Conservation (phyloP, 306 rosid species). For the Albizia julibrissin region DNA sequence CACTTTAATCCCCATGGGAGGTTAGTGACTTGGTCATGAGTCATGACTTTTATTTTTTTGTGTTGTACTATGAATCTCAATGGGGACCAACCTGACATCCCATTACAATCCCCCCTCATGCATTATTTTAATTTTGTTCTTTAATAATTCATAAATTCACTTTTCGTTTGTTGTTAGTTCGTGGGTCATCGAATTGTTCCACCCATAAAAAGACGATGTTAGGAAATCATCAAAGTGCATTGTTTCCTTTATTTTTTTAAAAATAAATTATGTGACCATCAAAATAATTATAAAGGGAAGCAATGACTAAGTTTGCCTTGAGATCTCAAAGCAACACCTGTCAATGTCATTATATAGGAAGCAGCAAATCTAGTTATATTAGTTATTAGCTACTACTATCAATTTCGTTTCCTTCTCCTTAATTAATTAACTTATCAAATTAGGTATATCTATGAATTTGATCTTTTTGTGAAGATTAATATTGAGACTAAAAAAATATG, state of each 20-base stretch:
- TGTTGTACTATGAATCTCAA: slow-evolving; percentile 40
- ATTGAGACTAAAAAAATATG: neutral
- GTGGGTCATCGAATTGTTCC: slow-evolving; percentile 31
- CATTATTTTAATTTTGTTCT: neutral
- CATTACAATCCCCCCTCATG: slow-evolving; percentile 17
- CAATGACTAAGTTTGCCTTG: slow-evolving; percentile 33
- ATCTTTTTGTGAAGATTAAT: neutral
- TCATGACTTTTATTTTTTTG: neutral
- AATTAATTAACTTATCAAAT: neutral
- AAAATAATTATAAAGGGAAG: slow-evolving; percentile 2
- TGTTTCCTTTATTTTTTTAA: neutral
- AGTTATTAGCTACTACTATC: neutral
- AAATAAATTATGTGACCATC: neutral
- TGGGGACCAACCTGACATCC: slow-evolving; percentile 39
- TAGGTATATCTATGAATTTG: neutral
- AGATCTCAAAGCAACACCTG: slow-evolving; percentile 47
- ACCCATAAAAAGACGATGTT: neutral
- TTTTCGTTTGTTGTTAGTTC: neutral
- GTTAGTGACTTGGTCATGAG: slow-evolving; percentile 9
- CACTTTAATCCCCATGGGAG: neutral
- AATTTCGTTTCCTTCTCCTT: neutral
- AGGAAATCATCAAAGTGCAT: neutral
- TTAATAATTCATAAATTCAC: neutral
- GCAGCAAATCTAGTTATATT: slow-evolving; percentile 22
- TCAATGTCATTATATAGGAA: slow-evolving; percentile 41